Conservation (phyloP, 139 green algal species). For the Chlamydomonas sp. region DNA sequence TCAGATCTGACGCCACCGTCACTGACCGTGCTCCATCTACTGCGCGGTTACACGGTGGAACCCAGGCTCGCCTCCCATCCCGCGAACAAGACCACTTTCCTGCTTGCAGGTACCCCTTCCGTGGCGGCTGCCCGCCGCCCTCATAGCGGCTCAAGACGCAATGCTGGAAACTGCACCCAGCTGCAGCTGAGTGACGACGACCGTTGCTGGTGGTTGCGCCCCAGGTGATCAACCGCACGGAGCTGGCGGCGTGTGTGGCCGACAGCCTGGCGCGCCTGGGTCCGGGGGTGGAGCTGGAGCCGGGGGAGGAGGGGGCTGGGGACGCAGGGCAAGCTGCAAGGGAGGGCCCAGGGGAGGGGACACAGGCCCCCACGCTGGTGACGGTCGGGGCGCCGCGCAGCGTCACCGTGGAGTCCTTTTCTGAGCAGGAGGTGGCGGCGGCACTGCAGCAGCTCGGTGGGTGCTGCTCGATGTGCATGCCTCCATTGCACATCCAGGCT, state of each 20-base stretch:
- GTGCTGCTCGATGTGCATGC: background rate
- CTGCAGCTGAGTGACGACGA: too few relatives aligned
- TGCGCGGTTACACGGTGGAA: too few relatives aligned
- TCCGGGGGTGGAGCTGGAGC: background rate
- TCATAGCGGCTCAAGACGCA: too few relatives aligned
- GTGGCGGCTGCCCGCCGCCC: too few relatives aligned
- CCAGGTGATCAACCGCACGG: conserved; percentile 51
- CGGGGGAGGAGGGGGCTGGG: background rate
- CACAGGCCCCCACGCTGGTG: background rate
- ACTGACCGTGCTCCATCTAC: too few relatives aligned
- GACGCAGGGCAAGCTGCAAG: background rate
- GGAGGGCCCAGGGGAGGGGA: background rate
- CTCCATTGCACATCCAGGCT: too few relatives aligned
- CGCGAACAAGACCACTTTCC: too few relatives aligned
- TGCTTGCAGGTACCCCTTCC: too few relatives aligned
- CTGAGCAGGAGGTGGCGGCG: background rate
- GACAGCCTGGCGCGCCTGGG: conserved; percentile 15
- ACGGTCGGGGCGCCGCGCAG: conserved; percentile 19
- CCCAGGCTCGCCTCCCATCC: too few relatives aligned
- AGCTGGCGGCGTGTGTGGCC: conserved; percentile 21
- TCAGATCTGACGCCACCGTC: too few relatives aligned
- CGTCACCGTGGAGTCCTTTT: conserved; percentile 1
- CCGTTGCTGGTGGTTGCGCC: background rate
- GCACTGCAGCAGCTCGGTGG: background rate
- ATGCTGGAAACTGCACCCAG: too few relatives aligned